Evolutionary conservation across 306 rosid genomes (phyloP), one percentile per base, ranked within the genome.

Genomic region (Canavalia gladiata): DNA sequence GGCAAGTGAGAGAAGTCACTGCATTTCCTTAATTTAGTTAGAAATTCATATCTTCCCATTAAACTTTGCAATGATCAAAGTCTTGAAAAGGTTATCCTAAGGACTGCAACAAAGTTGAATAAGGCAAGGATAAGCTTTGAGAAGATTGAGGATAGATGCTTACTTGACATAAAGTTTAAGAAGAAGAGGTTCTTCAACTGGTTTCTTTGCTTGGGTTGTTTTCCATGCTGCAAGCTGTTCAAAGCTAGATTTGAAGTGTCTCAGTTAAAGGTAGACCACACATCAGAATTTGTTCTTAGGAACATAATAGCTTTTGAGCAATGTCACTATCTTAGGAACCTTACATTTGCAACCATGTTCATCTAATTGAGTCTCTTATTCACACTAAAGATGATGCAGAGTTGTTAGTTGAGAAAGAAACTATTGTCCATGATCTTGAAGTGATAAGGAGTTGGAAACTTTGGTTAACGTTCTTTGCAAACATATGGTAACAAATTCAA

Each of bases 281-380:
- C 55, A 1, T 86, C 88, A 2, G 93, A 87, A 56, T 72, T 87
- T 59, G 65, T 88, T 59, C 68, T 88, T 6, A 47, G 91, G 64
- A 91, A 91, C 62, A 56, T 89, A 7, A 80, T 89, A 59, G 91
- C 92, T 4, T 77, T 89, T 41, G 91, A 89, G 85, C 92, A 89
- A 69, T 87, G 91, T 58, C 86, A 84, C 54, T 86, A 89, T 47
- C 87, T 91, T 0, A 66, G 0, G 18, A 83, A 6, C 75, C 91
- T 39, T 85, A 86, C 60, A 57, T 91, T 55, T 88, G 87, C 86
- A 87, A 82, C 9, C 85, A 91, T 66, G 78, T 87, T 33, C 64
- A 58, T 49, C 57, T 90, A 1, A 33, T 83, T 71, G 86, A 84
- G 41, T 68, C 86, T 6, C 94, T 88, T 2, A 89, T 88, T 59